Conservation (phyloP, 441 rosid genomes). For the Hypseocharis bilobata region DNA sequence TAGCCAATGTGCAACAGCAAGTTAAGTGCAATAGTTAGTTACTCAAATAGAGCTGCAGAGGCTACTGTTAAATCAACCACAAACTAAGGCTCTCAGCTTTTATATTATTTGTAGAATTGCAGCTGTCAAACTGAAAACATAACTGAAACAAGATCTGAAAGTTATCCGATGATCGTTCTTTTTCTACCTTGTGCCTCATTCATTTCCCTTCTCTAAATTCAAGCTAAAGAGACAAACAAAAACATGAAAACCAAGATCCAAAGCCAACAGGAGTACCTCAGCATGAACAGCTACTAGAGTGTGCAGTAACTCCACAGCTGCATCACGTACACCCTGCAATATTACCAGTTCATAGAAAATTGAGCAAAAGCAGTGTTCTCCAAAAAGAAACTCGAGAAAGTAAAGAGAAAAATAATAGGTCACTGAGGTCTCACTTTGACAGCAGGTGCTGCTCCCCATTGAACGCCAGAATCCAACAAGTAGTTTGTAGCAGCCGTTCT, state of each 20-base stretch:
- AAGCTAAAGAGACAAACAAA: not conserved
- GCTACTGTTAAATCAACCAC: not conserved
- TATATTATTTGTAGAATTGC: too few species aligned
- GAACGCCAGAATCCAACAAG: conserved; percentile 77
- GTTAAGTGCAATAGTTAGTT: not conserved
- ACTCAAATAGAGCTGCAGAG: not conserved
- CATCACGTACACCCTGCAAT: conserved; percentile 84
- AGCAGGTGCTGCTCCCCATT: conserved; percentile 87
- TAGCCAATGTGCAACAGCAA: not conserved
- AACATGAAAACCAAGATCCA: not conserved
- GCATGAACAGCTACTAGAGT: conserved; percentile 87
- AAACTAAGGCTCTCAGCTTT: not conserved
- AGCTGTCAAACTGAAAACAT: not conserved
- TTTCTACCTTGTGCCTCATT: not conserved
- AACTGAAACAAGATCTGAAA: not conserved
- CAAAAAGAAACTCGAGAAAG: not conserved
- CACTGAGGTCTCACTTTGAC: conserved; percentile 53
- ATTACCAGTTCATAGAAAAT: conserved; percentile 10
- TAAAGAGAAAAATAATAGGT: not conserved
- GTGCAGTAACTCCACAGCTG: conserved; percentile 85
- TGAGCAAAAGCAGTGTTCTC: conserved; percentile 3
- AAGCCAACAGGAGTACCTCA: conserved; percentile 40
- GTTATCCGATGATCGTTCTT: not conserved
- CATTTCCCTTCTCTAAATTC: not conserved
- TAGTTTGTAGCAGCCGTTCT: conserved; percentile 70